Conservation (phyloP, 169 alveolate genomes). For the Condylostoma magnum region DNA sequence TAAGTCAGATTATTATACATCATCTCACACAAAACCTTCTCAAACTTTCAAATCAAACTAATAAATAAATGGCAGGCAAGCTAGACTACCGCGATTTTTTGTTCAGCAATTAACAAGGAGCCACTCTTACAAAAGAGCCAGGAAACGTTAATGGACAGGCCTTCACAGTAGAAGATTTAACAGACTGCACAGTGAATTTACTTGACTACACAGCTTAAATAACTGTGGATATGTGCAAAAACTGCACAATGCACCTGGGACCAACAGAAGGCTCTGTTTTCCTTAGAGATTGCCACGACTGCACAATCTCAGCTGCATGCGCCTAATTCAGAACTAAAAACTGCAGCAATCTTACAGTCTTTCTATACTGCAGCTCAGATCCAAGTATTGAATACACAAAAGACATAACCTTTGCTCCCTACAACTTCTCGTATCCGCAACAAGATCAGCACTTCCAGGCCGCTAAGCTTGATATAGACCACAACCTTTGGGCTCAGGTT, state of each 20-base stretch:
- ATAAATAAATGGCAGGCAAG: too few species aligned
- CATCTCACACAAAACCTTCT: too few species aligned
- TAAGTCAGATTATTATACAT: too few species aligned
- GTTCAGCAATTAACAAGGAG: too few species aligned
- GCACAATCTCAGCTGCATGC: slow-evolving; percentile 48
- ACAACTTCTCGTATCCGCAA: slow-evolving; percentile 47
- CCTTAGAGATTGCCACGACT: slow-evolving; percentile 52
- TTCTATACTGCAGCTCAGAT: slow-evolving; percentile 39
- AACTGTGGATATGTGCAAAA: slow-evolving; percentile 42
- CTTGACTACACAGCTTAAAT: slow-evolving; percentile 54
- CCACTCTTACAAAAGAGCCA: slow-evolving; percentile 26
- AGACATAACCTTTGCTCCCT: slow-evolving; percentile 46
- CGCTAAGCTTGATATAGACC: slow-evolving; percentile 13
- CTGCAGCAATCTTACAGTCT: slow-evolving; percentile 31
- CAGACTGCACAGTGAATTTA: slow-evolving; percentile 43
- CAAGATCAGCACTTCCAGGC: slow-evolving; percentile 36
- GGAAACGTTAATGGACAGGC: slow-evolving; percentile 53
- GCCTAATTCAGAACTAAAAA: slow-evolving; percentile 43
- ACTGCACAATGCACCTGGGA: slow-evolving; percentile 45
- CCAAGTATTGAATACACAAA: slow-evolving; percentile 54
- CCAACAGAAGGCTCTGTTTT: slow-evolving; percentile 61
- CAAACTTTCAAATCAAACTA: too few species aligned
- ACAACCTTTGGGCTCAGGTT: slow-evolving; percentile 24
- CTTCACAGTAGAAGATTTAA: slow-evolving; percentile 39
- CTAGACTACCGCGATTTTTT: too few species aligned